Percentiles rank a stretch among this genome's conserved stretches.
Evolutionary conservation across 805 yeast species (phyloP).

Genomic region (Tetrapisispora taiwanensis): DNA sequence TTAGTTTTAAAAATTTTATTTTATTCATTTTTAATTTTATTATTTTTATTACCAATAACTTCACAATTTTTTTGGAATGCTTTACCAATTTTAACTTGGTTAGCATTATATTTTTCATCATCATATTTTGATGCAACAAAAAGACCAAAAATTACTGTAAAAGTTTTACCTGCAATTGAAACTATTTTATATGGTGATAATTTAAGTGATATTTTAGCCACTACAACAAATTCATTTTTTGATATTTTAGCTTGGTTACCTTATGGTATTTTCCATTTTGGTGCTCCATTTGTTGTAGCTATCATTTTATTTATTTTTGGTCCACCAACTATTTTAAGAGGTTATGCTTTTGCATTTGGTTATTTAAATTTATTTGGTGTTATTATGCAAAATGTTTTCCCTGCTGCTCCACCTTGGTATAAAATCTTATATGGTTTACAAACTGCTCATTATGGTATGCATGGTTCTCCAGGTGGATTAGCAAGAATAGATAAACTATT

Average conservation of each 20-base stretch:
- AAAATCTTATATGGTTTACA: slow-evolving; percentile 70
- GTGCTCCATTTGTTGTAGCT: slow-evolving; percentile 84
- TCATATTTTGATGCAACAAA: slow-evolving; percentile 62
- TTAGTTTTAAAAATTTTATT: slow-evolving; percentile 29
- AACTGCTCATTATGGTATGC: slow-evolving; percentile 85
- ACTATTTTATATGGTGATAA: slow-evolving; percentile 88
- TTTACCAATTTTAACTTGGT: slow-evolving; percentile 77
- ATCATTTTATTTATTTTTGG: slow-evolving; percentile 70
- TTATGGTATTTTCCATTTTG: slow-evolving; percentile 81
- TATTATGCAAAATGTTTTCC: slow-evolving; percentile 66
- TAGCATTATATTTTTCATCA: slow-evolving; percentile 68
- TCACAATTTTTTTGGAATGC: slow-evolving; percentile 77
- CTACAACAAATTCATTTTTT: slow-evolving; percentile 48
- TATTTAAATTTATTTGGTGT: slow-evolving; percentile 87
- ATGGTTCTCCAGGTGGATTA: slow-evolving; percentile 91
- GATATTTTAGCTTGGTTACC: slow-evolving; percentile 91
- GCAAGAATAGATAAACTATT: slow-evolving; percentile 72
- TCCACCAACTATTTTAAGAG: slow-evolving; percentile 76
- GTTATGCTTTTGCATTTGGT: slow-evolving; percentile 88
- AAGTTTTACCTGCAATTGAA: slow-evolving; percentile 83
- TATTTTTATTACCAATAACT: slow-evolving; percentile 62
- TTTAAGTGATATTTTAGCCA: slow-evolving; percentile 70
- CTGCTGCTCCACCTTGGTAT: slow-evolving; percentile 98
- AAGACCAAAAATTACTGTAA: slow-evolving; percentile 80
- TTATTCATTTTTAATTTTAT: slow-evolving; percentile 32